phyloP scores from a whole-genome alignment of 1,284 basidiomycete genomes.

The Cryptococcus sp. region DNA sequence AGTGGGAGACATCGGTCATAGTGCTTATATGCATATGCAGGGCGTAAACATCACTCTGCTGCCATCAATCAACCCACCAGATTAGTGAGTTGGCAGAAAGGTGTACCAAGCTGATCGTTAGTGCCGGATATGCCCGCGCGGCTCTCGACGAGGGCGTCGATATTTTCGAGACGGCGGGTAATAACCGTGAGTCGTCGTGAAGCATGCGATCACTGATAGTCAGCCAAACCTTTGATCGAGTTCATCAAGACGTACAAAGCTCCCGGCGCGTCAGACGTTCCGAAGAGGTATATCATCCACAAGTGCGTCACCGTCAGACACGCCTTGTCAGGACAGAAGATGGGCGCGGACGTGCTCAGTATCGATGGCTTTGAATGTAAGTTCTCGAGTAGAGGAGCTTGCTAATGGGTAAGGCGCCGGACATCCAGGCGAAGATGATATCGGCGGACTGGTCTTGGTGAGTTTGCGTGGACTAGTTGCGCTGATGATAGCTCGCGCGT shows the following conservation, averaged over 20 bases:
- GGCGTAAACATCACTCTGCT: constrained; percentile 92
- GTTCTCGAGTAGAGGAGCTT: constrained; percentile 42
- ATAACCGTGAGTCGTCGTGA: constrained; percentile 66
- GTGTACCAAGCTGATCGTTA: constrained; percentile 51
- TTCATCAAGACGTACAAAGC: constrained; percentile 66
- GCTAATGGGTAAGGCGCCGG: constrained; percentile 61
- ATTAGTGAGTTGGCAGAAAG: constrained; percentile 59
- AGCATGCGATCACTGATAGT: too few relatives aligned
- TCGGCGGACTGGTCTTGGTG: constrained; percentile 85
- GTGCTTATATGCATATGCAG: constrained; percentile 25
- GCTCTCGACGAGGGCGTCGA: constrained; percentile 85
- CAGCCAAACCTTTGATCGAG: constrained; percentile 75
- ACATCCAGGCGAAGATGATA: constrained; percentile 93
- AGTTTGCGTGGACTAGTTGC: constrained; percentile 22
- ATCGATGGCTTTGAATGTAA: constrained; percentile 86
- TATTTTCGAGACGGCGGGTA: constrained; percentile 93
- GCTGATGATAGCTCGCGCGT: constrained; percentile 69
- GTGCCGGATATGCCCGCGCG: constrained; percentile 69
- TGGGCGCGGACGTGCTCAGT: constrained; percentile 81
- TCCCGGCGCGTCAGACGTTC: constrained; percentile 12
- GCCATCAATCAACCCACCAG: constrained; percentile 86
- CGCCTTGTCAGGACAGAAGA: constrained; percentile 73
- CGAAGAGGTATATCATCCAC: constrained; percentile 74
- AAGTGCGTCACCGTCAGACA: constrained; percentile 89
- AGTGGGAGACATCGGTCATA: constrained; percentile 26